These are phyloP conservation scores for Fraxinus latifolia DNA, from an alignment of 305 asterid species.

Conservation along the genomic window DNA sequence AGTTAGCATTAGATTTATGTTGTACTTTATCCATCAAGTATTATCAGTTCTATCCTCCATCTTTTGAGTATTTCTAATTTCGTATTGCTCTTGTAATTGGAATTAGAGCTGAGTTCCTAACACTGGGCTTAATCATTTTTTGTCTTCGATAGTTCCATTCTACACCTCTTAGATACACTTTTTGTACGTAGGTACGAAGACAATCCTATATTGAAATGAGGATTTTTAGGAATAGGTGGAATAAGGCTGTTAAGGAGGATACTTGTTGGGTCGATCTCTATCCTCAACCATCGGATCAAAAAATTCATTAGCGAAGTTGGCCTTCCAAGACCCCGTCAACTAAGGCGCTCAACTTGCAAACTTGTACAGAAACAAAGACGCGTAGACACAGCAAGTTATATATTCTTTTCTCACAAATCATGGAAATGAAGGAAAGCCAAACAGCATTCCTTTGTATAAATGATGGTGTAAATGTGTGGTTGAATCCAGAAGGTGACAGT, in stretches of 20 bases:
- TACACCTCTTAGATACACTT: background rate
- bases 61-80: background rate
- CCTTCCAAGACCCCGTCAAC: background rate
- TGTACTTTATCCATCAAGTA: background rate
- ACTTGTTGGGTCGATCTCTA: constrained; percentile 79
- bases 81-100: background rate
- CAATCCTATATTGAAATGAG: constrained; percentile 67
- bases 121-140: background rate
- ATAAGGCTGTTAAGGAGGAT: constrained; percentile 57
- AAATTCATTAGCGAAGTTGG: background rate
- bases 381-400: background rate
- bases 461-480: background rate
- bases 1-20: background rate
- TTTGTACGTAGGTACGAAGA: constrained; percentile 52
- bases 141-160: background rate
- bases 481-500: background rate
- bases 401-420: constrained; percentile 9
- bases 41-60: background rate
- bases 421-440: background rate
- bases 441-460: constrained; percentile 3
- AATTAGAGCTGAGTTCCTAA: background rate
- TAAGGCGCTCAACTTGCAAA: background rate
- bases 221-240: constrained; percentile 63
- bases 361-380: constrained; percentile 18
- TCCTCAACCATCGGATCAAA: constrained; percentile 11